Evolutionary conservation across 139 green algal species (phyloP).

Genomic region (Closterium sp.): DNA sequence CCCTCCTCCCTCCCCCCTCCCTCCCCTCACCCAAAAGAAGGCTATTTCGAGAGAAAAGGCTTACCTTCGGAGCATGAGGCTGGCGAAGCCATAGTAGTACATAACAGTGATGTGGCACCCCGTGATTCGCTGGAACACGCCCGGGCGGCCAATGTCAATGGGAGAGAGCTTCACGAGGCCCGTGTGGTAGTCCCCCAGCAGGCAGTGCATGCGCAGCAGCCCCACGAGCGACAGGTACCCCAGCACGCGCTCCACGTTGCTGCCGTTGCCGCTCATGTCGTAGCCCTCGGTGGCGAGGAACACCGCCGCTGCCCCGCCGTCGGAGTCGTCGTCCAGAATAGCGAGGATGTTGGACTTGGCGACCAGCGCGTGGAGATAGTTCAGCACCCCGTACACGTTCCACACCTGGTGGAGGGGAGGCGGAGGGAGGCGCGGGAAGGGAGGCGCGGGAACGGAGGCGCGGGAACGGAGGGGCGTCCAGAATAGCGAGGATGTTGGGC

Average conservation of each 20-base stretch:
- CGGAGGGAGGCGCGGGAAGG: neutral
- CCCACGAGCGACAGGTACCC: constrained; percentile 94
- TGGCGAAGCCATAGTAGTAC: constrained; percentile 94
- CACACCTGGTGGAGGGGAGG: constrained; percentile 61
- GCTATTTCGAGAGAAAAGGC: constrained; percentile 70
- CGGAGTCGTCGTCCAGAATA: constrained; percentile 67
- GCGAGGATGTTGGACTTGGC: constrained; percentile 77
- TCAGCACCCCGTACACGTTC: constrained; percentile 76
- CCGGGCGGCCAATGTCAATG: constrained; percentile 61
- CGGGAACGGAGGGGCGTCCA: constrained; percentile 56
- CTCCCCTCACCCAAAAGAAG: constrained; percentile 65
- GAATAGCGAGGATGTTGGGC: constrained; percentile 68
- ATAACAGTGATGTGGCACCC: constrained; percentile 83
- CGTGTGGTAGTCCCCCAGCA: constrained; percentile 87
- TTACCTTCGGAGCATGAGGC: constrained; percentile 77
- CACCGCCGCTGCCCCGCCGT: constrained; percentile 36
- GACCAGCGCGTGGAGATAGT: constrained; percentile 83
- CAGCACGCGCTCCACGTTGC: constrained; percentile 93
- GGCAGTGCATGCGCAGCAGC: constrained; percentile 81
- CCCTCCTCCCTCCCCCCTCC: constrained; percentile 48
- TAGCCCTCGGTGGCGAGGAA: constrained; percentile 74
- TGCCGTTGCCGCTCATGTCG: constrained; percentile 55
- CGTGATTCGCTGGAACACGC: constrained; percentile 76
- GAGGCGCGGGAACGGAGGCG: neutral
- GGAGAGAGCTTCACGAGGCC: constrained; percentile 64